Evolutionary conservation across 768 basidiomycete species (phyloP), one percentile per base, ranked within the genome.

Genomic region (Macrolepiota dolichaula): DNA sequence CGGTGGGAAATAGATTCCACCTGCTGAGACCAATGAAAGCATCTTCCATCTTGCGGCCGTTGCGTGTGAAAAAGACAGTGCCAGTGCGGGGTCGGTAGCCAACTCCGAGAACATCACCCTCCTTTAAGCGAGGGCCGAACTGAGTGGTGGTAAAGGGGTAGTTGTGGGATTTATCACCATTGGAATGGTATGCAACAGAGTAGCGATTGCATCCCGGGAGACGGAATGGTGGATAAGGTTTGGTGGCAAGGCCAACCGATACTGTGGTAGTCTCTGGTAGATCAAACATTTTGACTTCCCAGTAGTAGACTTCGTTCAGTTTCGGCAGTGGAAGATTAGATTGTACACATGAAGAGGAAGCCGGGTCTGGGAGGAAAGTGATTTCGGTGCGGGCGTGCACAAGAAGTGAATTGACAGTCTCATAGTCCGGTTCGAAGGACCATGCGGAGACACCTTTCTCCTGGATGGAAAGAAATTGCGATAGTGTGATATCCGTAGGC

Each of bases 261-360:
- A 97, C 89, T 49, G 82, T 91, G 9, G 96, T 98, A 2, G 84
- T 78, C 63, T 85, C 79, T 12, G 96, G 94, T 57, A 97, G 89
- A 75, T 99, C 97, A 71, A 95, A 98, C 91, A 98, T 92, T 78
- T 99, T 99, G 63, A 94, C 91, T 72, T 99, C 97, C 92, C 93
- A 99, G 72, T 99, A 99, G 72, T 99, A 99, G 12, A 98, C 95
- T 72, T 98, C 97, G 76, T 99, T 99, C 53, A 98, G 81, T 71
- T 98, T 98, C 12, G 97, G 97, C 2, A 99, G 78, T 1, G 97
- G 97, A 10, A 99, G 81, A 72, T 98, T 99, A 53, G 94, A 96
- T 77, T 98, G 94, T 10, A 99, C 97, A 62, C 85, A 93, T 12
- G 96, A 96, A 1, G 93, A 90, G 19, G 94, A 94, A 32, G 92